Percentiles rank a stretch among this genome's conserved stretches.
These are phyloP conservation scores for Tetrapisispora nanseiensis DNA, from an alignment of 805 yeast genomes.

Conservation along the genomic window DNA sequence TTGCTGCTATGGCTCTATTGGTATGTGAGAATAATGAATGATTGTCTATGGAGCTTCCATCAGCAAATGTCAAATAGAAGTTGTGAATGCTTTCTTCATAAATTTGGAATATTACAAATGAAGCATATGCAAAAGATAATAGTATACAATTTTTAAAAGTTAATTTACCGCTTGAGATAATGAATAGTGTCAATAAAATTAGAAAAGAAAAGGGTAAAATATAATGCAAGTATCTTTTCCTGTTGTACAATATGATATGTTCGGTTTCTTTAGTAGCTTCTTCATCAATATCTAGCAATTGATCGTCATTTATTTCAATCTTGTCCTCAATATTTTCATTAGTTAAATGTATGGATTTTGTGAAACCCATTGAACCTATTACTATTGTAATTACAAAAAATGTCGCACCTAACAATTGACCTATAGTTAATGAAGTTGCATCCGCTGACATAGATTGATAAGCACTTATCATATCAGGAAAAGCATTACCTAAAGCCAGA, in stretches of 20 bases:
- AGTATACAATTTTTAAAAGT: slow-evolving; percentile 44
- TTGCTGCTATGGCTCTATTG: not conserved
- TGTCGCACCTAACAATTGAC: slow-evolving; percentile 88
- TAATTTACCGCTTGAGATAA: slow-evolving; percentile 47
- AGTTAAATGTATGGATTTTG: slow-evolving; percentile 51
- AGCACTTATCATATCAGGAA: slow-evolving; percentile 83
- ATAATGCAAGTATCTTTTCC: slow-evolving; percentile 49
- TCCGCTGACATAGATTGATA: slow-evolving; percentile 68
- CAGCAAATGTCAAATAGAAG: not conserved
- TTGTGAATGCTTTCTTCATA: slow-evolving; percentile 1
- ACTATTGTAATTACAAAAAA: slow-evolving; percentile 73
- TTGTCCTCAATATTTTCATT: not conserved
- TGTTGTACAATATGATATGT: slow-evolving; percentile 22
- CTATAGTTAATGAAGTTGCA: slow-evolving; percentile 71
- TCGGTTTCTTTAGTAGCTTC: not conserved
- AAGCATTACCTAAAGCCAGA: slow-evolving; percentile 84
- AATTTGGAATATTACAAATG: slow-evolving; percentile 1
- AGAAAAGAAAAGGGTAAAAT: slow-evolving; percentile 44
- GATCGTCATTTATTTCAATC: not conserved
- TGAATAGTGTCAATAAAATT: slow-evolving; percentile 39
- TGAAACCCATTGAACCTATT: slow-evolving; percentile 65
- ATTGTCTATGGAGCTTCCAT: not conserved
- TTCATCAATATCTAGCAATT: not conserved
- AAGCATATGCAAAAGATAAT: slow-evolving; percentile 33
- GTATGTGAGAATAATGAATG: not conserved